Evolutionary conservation across 2,329 filamentous ascomycete species (phyloP).

Genomic region (Aureobasidium sp.): DNA sequence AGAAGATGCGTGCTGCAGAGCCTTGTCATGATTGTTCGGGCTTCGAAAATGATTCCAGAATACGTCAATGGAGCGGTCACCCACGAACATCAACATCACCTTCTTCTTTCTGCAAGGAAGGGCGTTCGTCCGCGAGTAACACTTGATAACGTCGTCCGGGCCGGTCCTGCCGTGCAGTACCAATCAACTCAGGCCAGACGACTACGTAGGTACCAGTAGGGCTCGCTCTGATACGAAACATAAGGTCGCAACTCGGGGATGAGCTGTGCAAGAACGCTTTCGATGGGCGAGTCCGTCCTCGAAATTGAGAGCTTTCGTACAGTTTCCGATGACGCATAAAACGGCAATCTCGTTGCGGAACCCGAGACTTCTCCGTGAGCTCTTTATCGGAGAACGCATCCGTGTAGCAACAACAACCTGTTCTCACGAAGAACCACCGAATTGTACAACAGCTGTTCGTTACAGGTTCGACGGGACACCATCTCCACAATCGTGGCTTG

Average conservation of each 20-base stretch:
- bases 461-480: not conserved
- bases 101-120: not conserved
- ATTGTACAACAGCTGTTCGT: not conserved
- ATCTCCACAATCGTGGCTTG: not conserved
- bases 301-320: not conserved
- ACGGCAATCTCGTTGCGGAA: not conserved
- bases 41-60: not conserved
- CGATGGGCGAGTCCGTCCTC: not conserved
- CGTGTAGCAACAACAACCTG: not conserved
- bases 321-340: not conserved
- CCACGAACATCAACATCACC: not conserved
- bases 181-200: not conserved
- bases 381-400: not conserved
- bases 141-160: not conserved
- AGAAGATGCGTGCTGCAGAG: not conserved
- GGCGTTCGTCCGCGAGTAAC: not conserved
- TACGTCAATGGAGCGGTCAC: not conserved
- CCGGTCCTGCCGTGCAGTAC: not conserved
- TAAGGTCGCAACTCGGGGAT: not conserved
- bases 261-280: not conserved
- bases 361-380: not conserved
- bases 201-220: not conserved
- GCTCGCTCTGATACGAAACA: not conserved
- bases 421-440: not conserved
- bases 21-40: not conserved